Evolutionary conservation across 2,329 filamentous ascomycete species (phyloP).

Genomic region (Cercospora berteroae): DNA sequence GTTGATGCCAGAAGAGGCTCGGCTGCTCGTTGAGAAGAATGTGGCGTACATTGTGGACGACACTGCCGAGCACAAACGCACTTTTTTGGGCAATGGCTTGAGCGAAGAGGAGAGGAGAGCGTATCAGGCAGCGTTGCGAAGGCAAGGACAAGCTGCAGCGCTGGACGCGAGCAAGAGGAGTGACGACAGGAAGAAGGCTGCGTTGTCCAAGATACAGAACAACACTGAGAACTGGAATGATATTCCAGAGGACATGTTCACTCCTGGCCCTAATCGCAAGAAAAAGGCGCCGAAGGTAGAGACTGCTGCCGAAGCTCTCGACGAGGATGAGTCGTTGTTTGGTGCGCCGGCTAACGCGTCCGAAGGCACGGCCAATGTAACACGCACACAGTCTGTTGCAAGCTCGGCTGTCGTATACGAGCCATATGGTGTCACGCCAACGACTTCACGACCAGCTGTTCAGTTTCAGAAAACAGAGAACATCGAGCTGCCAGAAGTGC

Average conservation of each 20-base stretch:
- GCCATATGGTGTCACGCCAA: constrained; percentile 46
- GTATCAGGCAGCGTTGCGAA: constrained; percentile 59
- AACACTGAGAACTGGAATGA: constrained; percentile 37
- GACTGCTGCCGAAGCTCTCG: constrained; percentile 17
- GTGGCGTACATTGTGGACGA: constrained; percentile 82
- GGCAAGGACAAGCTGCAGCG: constrained; percentile 55
- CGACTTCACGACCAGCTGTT: constrained; percentile 50
- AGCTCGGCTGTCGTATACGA: constrained; percentile 17
- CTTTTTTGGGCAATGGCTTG: constrained; percentile 53
- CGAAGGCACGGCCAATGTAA: constrained; percentile 16
- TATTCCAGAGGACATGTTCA: constrained; percentile 38
- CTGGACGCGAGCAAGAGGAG: constrained; percentile 48
- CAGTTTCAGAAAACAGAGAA: constrained; percentile 10
- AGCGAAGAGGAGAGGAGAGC: constrained; percentile 57
- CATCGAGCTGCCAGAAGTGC: constrained; percentile 36
- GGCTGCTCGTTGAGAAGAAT: constrained; percentile 72
- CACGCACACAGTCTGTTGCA: constrained; percentile 19
- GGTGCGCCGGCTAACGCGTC: constrained; percentile 26
- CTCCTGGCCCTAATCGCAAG: constrained; percentile 19
- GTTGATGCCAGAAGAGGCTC: constrained; percentile 86
- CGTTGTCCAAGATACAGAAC: constrained; percentile 47
- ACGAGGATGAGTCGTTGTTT: constrained; percentile 35
- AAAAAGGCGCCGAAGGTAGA: constrained; percentile 23
- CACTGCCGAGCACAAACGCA: constrained; percentile 63
- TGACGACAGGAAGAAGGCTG: constrained; percentile 51